Conservation (phyloP, 192 early-diverging fungal species). For the Dimargaris verticillata region DNA sequence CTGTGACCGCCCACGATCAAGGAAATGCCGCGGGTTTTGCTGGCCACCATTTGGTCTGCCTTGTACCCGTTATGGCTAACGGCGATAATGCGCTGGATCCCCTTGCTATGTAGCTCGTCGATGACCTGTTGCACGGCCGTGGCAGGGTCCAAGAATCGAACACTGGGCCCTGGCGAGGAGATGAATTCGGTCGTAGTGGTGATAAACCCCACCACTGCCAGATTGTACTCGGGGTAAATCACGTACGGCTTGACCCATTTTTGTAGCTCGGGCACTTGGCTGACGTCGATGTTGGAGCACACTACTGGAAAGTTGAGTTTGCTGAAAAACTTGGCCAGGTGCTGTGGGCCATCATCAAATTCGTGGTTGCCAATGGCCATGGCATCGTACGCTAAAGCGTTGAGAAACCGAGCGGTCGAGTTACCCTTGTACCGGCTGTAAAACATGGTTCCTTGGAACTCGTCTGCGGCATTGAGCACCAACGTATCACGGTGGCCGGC, state of each 20-base stretch:
- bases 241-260: conserved; percentile 46
- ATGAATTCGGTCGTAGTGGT: conserved; percentile 39
- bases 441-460: conserved; percentile 45
- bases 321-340: conserved; percentile 32
- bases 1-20: conserved; percentile 63
- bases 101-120: conserved; percentile 35
- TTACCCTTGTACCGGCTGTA: conserved; percentile 48
- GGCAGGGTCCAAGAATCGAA: conserved; percentile 41
- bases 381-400: conserved; percentile 43
- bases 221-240: conserved; percentile 41
- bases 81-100: conserved; percentile 46
- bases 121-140: conserved; percentile 41
- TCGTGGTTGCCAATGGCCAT: conserved; percentile 54
- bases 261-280: conserved; percentile 23
- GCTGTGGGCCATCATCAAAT: conserved; percentile 46
- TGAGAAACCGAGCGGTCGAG: conserved; percentile 38
- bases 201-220: conserved; percentile 52
- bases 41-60: conserved; percentile 45
- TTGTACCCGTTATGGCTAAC: conserved; percentile 60
- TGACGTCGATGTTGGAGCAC: conserved; percentile 46
- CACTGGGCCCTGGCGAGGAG: conserved; percentile 27
- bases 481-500: conserved; percentile 29
- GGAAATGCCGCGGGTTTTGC: conserved; percentile 33
- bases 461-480: conserved; percentile 63
- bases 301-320: conserved; percentile 44